Conservation (phyloP, 2,329 filamentous ascomycete genomes). For the Aureobasidium sp. region DNA sequence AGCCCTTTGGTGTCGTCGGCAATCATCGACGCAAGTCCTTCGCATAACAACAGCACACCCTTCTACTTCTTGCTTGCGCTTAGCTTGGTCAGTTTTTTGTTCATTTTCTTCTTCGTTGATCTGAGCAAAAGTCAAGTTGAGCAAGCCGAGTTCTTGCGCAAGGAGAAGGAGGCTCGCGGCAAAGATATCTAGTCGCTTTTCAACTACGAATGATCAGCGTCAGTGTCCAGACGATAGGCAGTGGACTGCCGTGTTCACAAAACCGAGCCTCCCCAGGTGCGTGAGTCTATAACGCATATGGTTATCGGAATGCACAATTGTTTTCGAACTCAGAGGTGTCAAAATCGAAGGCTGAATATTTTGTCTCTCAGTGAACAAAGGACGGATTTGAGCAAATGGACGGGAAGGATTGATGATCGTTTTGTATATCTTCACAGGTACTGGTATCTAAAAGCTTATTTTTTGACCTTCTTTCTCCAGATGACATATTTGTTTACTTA, state of each 20-base stretch:
- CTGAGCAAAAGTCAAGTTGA: constrained; percentile 53
- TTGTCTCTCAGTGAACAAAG: background rate
- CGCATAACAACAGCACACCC: constrained; percentile 52
- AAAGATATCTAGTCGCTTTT: background rate
- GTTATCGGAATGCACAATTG: background rate
- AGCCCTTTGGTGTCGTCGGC: constrained; percentile 57
- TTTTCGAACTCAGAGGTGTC: background rate
- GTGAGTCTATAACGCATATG: background rate
- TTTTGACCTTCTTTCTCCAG: background rate
- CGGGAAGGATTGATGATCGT: background rate
- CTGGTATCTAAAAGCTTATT: background rate
- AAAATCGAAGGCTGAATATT: background rate
- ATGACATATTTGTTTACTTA: no score
- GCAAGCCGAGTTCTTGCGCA: constrained; percentile 49
- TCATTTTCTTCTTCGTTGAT: constrained; percentile 52
- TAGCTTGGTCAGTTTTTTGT: constrained; percentile 47
- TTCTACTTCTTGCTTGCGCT: constrained; percentile 61
- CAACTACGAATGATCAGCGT: background rate
- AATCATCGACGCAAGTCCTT: constrained; percentile 56
- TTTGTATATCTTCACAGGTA: background rate
- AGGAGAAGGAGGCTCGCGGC: constrained; percentile 18
- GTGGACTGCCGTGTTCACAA: background rate
- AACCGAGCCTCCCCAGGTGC: background rate
- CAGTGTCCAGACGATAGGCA: background rate
- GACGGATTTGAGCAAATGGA: background rate